A percentile compares a stretch with the other conserved stretches of the same genome.
Evolutionary conservation across 345 rosid genomes (phyloP).

Genomic region (Brassica cretica): DNA sequence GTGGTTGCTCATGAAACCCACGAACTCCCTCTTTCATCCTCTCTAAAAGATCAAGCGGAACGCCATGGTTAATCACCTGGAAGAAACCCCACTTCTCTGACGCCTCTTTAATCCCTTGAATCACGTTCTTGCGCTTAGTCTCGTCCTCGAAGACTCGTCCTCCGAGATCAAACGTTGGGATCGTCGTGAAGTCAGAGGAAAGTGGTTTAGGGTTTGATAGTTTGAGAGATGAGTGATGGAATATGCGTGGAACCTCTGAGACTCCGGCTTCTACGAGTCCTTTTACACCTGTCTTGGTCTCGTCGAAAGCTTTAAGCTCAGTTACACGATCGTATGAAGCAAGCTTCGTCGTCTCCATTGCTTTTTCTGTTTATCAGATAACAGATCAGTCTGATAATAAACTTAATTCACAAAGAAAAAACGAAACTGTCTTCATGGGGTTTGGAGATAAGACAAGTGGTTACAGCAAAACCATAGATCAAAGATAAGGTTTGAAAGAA

Average conservation of each 20-base stretch:
- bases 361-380: background rate
- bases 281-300: background rate
- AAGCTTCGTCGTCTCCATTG: background rate
- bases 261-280: background rate
- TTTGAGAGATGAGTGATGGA: slow-evolving; percentile 19
- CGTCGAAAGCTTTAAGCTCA: background rate
- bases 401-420: background rate
- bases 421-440: background rate
- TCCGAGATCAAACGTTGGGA: slow-evolving; percentile 37
- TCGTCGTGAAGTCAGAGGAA: background rate
- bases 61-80: background rate
- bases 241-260: slow-evolving; percentile 36
- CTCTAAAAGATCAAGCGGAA: background rate
- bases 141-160: background rate
- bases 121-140: background rate
- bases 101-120: background rate
- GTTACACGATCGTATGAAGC: background rate
- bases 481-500: background rate
- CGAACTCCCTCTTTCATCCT: background rate
- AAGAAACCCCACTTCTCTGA: background rate
- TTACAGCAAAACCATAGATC: background rate
- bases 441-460: background rate
- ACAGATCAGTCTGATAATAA: background rate
- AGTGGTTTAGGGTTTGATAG: background rate
- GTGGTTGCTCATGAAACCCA: background rate